phyloP scores from a whole-genome alignment of 2,329 filamentous ascomycete species.

The Zelopaecilomyces penicillatus region DNA sequence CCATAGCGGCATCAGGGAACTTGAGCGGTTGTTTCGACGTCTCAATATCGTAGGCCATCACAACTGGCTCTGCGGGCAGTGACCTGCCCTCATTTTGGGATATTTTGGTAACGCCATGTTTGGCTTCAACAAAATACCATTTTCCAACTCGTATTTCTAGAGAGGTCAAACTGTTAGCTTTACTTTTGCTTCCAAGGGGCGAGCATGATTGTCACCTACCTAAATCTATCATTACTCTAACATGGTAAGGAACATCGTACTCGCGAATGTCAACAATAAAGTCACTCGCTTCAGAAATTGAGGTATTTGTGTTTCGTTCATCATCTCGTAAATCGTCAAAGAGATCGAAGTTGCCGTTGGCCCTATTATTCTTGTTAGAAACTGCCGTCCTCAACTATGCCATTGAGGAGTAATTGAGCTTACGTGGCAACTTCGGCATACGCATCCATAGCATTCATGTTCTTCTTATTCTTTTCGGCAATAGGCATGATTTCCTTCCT shows the following conservation, averaged over 20 bases:
- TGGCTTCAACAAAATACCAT: slow-evolving; percentile 94
- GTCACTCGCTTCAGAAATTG: slow-evolving; percentile 83
- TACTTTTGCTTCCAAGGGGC: background rate
- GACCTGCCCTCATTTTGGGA: slow-evolving; percentile 80
- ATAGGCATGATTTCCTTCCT: slow-evolving; percentile 78
- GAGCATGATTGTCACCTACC: slow-evolving; percentile 34
- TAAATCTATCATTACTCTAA: slow-evolving; percentile 95
- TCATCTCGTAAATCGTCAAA: slow-evolving; percentile 83
- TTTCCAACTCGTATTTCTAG: slow-evolving; percentile 88
- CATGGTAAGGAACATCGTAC: slow-evolving; percentile 98
- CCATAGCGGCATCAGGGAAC: slow-evolving; percentile 87
- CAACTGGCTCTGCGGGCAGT: slow-evolving; percentile 87
- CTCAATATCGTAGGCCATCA: slow-evolving; percentile 99
- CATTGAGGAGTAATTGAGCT: slow-evolving; percentile 23
- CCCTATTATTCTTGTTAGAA: slow-evolving; percentile 35
- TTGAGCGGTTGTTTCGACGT: slow-evolving; percentile 93
- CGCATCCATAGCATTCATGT: slow-evolving; percentile 93
- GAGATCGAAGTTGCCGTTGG: slow-evolving; percentile 80
- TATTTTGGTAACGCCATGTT: slow-evolving; percentile 80
- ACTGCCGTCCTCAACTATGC: background rate
- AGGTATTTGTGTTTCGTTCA: slow-evolving; percentile 67
- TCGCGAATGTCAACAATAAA: slow-evolving; percentile 98
- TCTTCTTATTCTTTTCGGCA: slow-evolving; percentile 94
- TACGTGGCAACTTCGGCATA: slow-evolving; percentile 93
- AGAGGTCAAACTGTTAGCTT: slow-evolving; percentile 14